Percentiles rank a stretch among this genome's conserved stretches.
These are phyloP conservation scores for Botryobasidium botryosum DNA, from an alignment of 768 basidiomycete genomes.

Conservation along the genomic window DNA sequence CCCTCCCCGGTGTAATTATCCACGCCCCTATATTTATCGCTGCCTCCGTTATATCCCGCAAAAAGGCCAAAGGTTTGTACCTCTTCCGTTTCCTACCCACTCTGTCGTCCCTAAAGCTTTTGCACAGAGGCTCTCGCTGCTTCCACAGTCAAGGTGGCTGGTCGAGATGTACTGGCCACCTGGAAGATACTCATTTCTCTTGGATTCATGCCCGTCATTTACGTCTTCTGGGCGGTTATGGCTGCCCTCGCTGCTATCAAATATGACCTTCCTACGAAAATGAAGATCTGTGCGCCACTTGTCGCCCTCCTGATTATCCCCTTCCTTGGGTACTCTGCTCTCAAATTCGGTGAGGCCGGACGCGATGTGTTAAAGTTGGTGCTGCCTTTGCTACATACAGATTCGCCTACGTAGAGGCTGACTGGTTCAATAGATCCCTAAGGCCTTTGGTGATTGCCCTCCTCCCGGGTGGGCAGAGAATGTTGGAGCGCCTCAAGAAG, in stretches of 20 bases:
- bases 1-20: constrained; percentile 78
- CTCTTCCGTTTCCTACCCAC: not conserved
- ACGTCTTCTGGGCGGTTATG: constrained; percentile 63
- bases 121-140: constrained; percentile 80
- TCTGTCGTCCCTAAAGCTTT: not conserved
- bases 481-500: constrained; percentile 55
- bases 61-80: constrained; percentile 67
- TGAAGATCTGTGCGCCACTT: constrained; percentile 62
- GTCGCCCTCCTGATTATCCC: constrained; percentile 59
- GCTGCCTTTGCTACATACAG: constrained; percentile 1
- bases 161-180: constrained; percentile 89
- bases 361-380: constrained; percentile 91
- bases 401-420: constrained; percentile 6
- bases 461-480: constrained; percentile 73
- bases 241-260: constrained; percentile 58
- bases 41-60: constrained; percentile 71
- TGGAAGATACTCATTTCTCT: constrained; percentile 95
- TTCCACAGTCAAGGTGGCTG: constrained; percentile 87
- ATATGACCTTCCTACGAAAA: constrained; percentile 42
- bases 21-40: constrained; percentile 89
- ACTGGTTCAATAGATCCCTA: constrained; percentile 45
- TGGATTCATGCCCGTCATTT: constrained; percentile 76
- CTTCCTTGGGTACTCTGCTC: constrained; percentile 78
- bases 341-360: constrained; percentile 96
- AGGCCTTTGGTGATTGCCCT: constrained; percentile 77